Evolutionary conservation across 805 yeast genomes (phyloP).

Genomic region (Metschnikowia henanensis): DNA sequence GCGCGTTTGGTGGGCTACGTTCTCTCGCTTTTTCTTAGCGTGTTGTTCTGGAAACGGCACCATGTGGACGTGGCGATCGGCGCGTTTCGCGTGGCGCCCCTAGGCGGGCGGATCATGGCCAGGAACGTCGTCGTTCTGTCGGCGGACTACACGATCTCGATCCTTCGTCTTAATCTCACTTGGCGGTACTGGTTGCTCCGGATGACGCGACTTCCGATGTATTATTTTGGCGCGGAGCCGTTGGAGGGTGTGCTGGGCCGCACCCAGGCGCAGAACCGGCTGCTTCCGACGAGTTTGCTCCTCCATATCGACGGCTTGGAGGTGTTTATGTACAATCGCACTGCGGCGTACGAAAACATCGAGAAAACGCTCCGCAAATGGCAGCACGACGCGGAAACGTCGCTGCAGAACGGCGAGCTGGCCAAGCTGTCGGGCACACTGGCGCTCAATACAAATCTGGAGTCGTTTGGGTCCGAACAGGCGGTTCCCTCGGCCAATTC

Average conservation of each 20-base stretch:
- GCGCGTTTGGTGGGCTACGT: constrained; percentile 67
- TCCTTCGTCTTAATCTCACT: constrained; percentile 71
- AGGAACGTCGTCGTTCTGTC: constrained; percentile 74
- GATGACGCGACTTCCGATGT: constrained; percentile 40
- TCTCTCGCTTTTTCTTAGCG: constrained; percentile 50
- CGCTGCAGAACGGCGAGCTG: neutral
- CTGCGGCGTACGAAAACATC: constrained; percentile 71
- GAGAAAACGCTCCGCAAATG: constrained; percentile 36
- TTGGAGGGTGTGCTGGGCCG: constrained; percentile 8
- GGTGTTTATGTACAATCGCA: constrained; percentile 77
- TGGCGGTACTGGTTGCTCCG: constrained; percentile 88
- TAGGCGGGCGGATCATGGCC: constrained; percentile 82
- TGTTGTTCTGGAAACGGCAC: constrained; percentile 63
- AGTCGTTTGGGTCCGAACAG: neutral
- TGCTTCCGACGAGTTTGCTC: constrained; percentile 55
- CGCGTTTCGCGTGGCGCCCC: constrained; percentile 69
- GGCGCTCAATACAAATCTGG: neutral
- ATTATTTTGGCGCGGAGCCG: constrained; percentile 20
- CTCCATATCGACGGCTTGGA: constrained; percentile 77
- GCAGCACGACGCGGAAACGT: neutral
- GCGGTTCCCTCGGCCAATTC: neutral
- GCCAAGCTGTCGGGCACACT: neutral
- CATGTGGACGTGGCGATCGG: constrained; percentile 65
- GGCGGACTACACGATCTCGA: constrained; percentile 68
- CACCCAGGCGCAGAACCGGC: constrained; percentile 36